Evolutionary conservation across 441 rosid genomes (phyloP).

Genomic region (Pelargonium citronellum): DNA sequence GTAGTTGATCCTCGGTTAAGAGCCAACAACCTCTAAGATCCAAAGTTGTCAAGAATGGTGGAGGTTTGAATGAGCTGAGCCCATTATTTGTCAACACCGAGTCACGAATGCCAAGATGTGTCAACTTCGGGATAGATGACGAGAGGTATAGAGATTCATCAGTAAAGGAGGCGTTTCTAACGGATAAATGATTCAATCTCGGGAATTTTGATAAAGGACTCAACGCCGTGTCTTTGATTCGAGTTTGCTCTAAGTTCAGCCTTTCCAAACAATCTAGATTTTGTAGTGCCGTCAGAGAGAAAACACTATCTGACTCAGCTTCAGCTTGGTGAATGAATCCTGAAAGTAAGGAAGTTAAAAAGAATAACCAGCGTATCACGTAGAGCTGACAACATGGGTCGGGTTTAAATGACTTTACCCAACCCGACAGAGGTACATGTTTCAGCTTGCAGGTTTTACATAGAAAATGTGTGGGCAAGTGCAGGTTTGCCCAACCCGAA

Average conservation of each 20-base stretch:
- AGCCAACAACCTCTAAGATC: constrained; percentile 95
- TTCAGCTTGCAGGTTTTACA: neutral
- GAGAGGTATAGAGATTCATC: constrained; percentile 51
- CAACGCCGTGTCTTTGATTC: constrained; percentile 49
- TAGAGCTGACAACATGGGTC: too few species aligned
- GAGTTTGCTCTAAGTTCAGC: constrained; percentile 64
- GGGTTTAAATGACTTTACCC: neutral
- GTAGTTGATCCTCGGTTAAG: constrained; percentile 45
- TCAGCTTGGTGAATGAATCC: constrained; percentile 46
- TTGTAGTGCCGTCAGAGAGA: constrained; percentile 48
- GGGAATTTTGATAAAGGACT: constrained; percentile 42
- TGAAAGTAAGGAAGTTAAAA: constrained; percentile 27
- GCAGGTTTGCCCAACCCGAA: too few species aligned
- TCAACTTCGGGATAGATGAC: constrained; percentile 54
- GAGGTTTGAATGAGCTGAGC: constrained; percentile 55
- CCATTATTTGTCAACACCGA: constrained; percentile 66
- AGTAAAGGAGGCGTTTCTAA: constrained; percentile 57
- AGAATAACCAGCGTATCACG: neutral
- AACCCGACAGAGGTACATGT: neutral
- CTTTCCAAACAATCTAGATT: constrained; percentile 45
- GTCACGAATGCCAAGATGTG: constrained; percentile 48
- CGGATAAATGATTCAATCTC: constrained; percentile 48
- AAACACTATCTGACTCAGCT: constrained; percentile 29
- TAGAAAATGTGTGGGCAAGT: too few species aligned
- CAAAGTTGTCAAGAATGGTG: constrained; percentile 40